These are phyloP conservation scores for Tetrastigma voinierianum DNA, from an alignment of 164 flowering plant species.

Conservation along the genomic window DNA sequence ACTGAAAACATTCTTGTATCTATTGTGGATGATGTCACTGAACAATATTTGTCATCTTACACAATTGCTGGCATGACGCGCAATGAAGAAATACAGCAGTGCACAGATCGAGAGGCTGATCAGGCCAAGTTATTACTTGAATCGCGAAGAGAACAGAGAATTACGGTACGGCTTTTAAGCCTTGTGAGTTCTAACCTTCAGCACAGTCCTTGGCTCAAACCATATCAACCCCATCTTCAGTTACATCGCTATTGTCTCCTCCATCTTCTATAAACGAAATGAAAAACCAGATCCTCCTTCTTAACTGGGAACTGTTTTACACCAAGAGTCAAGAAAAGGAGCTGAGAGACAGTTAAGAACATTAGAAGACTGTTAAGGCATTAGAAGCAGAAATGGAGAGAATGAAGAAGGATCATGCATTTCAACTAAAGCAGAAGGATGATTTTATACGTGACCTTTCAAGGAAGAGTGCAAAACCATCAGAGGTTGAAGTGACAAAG, in stretches of 20 bases:
- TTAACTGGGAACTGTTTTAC: constrained; percentile 60
- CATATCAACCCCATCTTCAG: constrained; percentile 69
- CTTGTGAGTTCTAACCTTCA: constrained; percentile 59
- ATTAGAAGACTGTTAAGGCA: constrained; percentile 42
- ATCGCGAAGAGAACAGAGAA: constrained; percentile 80
- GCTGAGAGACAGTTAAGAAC: constrained; percentile 51
- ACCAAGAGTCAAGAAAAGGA: constrained; percentile 54
- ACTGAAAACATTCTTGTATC: not conserved
- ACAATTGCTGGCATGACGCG: constrained; percentile 42
- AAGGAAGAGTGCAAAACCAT: constrained; percentile 34
- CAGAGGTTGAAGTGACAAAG: constrained; percentile 21
- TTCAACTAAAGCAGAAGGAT: constrained; percentile 73
- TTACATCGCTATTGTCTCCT: no score
- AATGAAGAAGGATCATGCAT: constrained; percentile 64
- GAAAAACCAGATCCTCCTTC: constrained; percentile 56
- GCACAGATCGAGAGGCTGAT: constrained; percentile 59
- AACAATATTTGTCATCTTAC: not conserved
- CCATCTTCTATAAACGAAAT: constrained; percentile 40
- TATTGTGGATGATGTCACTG: not conserved
- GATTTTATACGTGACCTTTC: constrained; percentile 60
- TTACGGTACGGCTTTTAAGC: constrained; percentile 64
- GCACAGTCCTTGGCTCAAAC: constrained; percentile 66
- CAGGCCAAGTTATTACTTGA: constrained; percentile 75
- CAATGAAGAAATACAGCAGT: constrained; percentile 45
- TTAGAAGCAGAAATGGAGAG: constrained; percentile 66